Percentiles rank a stretch among this genome's conserved stretches.
These are phyloP conservation scores for Melampsora abietis-canadensis DNA, from an alignment of 1,284 basidiomycete species.

Conservation along the genomic window DNA sequence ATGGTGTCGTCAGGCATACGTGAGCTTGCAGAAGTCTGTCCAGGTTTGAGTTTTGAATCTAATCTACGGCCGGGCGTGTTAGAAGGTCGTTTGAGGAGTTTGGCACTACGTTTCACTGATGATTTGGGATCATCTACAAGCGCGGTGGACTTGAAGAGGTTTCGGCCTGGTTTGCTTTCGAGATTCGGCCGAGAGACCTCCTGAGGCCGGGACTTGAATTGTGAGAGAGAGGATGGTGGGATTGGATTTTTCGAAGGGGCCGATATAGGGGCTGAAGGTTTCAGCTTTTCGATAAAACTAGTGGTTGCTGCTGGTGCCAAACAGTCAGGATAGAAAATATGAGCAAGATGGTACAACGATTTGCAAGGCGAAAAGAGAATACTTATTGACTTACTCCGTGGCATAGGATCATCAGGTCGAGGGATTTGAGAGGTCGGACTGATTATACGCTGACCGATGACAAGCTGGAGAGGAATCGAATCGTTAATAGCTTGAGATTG, in stretches of 20 bases:
- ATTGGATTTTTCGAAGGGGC: neutral
- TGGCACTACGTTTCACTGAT: constrained; percentile 5
- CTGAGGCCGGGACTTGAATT: constrained; percentile 6
- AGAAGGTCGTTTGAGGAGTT: constrained; percentile 11
- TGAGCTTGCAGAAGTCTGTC: neutral
- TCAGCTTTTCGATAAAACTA: constrained; percentile 7
- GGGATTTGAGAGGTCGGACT: constrained; percentile 11
- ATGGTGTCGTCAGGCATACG: neutral
- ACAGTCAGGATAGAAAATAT: neutral
- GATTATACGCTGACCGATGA: constrained; percentile 28
- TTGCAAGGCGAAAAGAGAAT: neutral
- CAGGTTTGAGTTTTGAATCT: neutral
- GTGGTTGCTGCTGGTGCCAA: neutral
- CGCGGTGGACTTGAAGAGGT: neutral
- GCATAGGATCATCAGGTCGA: constrained; percentile 43
- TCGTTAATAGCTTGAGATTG: neutral
- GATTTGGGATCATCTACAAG: constrained; percentile 2
- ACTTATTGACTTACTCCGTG: constrained; percentile 26
- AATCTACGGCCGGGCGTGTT: constrained; percentile 37
- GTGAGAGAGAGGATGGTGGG: neutral
- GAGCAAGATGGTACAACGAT: neutral
- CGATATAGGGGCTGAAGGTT: constrained; percentile 6
- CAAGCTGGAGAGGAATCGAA: constrained; percentile 24
- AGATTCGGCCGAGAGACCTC: neutral
- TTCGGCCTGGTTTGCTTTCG: neutral